phyloP scores from a whole-genome alignment of 1,284 basidiomycete species.

The Moesziomyces antarcticus region DNA sequence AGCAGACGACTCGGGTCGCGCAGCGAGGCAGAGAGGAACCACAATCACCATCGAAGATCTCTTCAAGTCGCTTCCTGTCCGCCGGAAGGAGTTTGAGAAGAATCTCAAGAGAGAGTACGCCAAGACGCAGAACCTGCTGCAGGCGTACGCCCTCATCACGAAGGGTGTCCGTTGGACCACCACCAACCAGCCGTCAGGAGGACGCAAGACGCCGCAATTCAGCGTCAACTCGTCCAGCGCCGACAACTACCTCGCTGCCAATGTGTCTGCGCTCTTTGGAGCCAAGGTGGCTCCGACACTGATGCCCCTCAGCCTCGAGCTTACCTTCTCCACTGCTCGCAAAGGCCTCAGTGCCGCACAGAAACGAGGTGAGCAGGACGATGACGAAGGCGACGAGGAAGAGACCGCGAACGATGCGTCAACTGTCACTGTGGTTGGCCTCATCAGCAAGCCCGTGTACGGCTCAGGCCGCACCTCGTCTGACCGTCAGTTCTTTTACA shows the following conservation, averaged over 20 bases:
- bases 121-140: slow-evolving; percentile 83
- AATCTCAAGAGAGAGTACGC: slow-evolving; percentile 90
- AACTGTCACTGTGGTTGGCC: slow-evolving; percentile 75
- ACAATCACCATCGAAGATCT: slow-evolving; percentile 81
- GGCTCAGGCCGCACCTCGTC: slow-evolving; percentile 75
- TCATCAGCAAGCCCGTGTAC: slow-evolving; percentile 80
- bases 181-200: slow-evolving; percentile 77
- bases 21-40: slow-evolving; percentile 87
- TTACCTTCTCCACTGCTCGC: slow-evolving; percentile 28
- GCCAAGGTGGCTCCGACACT: slow-evolving; percentile 81
- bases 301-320: slow-evolving; percentile 76
- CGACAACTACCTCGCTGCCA: slow-evolving; percentile 71
- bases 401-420: slow-evolving; percentile 28
- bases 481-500: slow-evolving; percentile 91
- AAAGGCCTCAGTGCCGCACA: slow-evolving; percentile 2
- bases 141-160: slow-evolving; percentile 86
- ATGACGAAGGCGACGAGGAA: slow-evolving; percentile 1
- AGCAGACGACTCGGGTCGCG: slow-evolving; percentile 58
- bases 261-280: slow-evolving; percentile 85
- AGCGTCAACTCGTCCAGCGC: slow-evolving; percentile 77
- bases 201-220: slow-evolving; percentile 79
- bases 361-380: neutral
- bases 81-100: slow-evolving; percentile 89
- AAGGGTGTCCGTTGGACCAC: slow-evolving; percentile 79
- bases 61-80: slow-evolving; percentile 86